Evolutionary conservation across 1,139 yeast species (phyloP), one percentile per base, ranked within the genome.

Genomic region (Candida sp.): DNA sequence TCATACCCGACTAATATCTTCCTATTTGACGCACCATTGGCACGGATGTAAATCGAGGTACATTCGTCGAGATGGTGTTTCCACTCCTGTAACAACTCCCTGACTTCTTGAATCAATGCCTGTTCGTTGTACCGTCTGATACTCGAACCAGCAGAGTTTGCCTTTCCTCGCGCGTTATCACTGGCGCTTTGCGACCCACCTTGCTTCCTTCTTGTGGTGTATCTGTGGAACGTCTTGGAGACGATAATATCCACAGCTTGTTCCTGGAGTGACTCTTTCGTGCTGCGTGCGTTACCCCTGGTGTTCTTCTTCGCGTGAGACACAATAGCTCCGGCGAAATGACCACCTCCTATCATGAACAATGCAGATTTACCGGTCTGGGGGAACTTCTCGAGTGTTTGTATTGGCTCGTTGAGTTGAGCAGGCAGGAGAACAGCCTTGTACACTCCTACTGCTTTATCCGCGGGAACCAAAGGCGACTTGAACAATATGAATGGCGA

Each of bases 341-440:
- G 98, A 40, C 99, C 99, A 45, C 99, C 98, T 8, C 98, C 98
- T 51, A 94, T 83, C 97, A 96, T 91, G 57, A 94, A 81, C 11
- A 94, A 70, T 1, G 96, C 97, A 3, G 90, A 90, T 54, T 78
- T 75, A 11, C 49, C 47, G 2, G 46, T 12, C 22, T 43, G 45
- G 31, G 75, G 69, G 63, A 80, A 66, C 3, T 68, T 59, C 49
- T 63, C 65, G 40, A 84, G 67, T 2, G 80, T 70, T 28, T 64
- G 69, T 23, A 81, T 60, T 0, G 88, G 91, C 32, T 54, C 45
- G 40, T 67, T 63, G 1, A 70, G 59, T 33, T 72, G 73, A 1
- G 61, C 53, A 5, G 71, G 66, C 28, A 74, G 68, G 58, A 90
- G 83, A n/a, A 89, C 59, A 0, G 86, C 72, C 61, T 92, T 92